Percentiles rank a stretch among this genome's conserved stretches.
These are phyloP conservation scores for Hypoxylon sp. DNA, from an alignment of 2,329 filamentous ascomycete genomes.

Conservation along the genomic window DNA sequence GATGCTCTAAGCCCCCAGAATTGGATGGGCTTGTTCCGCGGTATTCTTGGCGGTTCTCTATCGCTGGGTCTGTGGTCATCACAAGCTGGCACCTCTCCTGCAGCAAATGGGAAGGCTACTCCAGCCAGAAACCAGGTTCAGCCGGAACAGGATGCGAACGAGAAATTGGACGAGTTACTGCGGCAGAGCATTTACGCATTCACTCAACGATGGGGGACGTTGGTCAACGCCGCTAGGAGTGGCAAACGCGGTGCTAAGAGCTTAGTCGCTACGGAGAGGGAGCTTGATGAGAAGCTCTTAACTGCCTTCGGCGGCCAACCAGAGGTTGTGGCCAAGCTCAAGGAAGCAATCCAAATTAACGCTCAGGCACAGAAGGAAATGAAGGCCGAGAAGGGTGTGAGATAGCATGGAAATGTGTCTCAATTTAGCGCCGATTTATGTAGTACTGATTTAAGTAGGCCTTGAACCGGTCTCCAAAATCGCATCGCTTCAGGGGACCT, in stretches of 20 bases:
- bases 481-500: too few species aligned
- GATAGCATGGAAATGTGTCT: slow-evolving; percentile 29
- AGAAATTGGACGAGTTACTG: slow-evolving; percentile 75
- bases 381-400: slow-evolving; percentile 49
- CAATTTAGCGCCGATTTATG: neutral
- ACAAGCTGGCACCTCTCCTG: slow-evolving; percentile 40
- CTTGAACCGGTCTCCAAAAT: neutral
- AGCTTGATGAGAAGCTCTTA: slow-evolving; percentile 70
- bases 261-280: slow-evolving; percentile 67
- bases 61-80: slow-evolving; percentile 56
- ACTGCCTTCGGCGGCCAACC: slow-evolving; percentile 72
- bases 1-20: slow-evolving; percentile 72
- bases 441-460: neutral
- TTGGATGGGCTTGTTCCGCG: slow-evolving; percentile 71
- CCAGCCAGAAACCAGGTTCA: slow-evolving; percentile 38
- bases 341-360: slow-evolving; percentile 73
- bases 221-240: slow-evolving; percentile 65
- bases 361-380: slow-evolving; percentile 67
- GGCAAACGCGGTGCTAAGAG: slow-evolving; percentile 66
- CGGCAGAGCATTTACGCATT: slow-evolving; percentile 75
- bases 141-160: slow-evolving; percentile 69
- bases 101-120: slow-evolving; percentile 38
- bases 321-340: slow-evolving; percentile 71
- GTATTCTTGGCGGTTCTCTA: slow-evolving; percentile 69
- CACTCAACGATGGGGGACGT: slow-evolving; percentile 71